phyloP scores from a whole-genome alignment of 345 rosid species.

The Citrus sinensis region DNA sequence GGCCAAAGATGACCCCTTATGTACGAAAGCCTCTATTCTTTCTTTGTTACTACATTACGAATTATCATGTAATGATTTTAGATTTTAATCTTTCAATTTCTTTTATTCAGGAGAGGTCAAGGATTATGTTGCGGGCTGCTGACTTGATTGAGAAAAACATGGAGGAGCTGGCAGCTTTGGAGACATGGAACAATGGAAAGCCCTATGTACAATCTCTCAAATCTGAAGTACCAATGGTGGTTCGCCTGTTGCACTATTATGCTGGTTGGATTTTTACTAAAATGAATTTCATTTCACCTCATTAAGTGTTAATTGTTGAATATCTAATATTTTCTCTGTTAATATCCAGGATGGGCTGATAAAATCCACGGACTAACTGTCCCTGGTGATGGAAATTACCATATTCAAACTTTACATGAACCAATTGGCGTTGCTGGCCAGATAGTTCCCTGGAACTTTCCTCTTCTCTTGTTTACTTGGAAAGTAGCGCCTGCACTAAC shows the following conservation, averaged over 20 bases:
- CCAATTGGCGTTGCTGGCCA: constrained; percentile 70
- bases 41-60: not conserved
- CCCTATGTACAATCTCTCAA: constrained; percentile 64
- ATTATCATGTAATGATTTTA: not conserved
- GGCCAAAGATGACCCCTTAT: constrained; percentile 71
- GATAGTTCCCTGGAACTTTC: constrained; percentile 69
- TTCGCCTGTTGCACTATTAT: constrained; percentile 79
- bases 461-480: constrained; percentile 63
- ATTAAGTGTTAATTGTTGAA: not conserved
- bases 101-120: constrained; percentile 72
- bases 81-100: not conserved
- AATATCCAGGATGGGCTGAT: constrained; percentile 59
- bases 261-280: constrained; percentile 47
- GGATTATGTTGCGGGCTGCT: constrained; percentile 63
- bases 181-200: constrained; percentile 96
- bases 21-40: constrained; percentile 23
- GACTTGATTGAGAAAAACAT: constrained; percentile 87
- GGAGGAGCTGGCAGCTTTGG: constrained; percentile 81
- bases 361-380: constrained; percentile 59
- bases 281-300: not conserved
- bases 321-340: not conserved
- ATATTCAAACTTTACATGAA: constrained; percentile 59
- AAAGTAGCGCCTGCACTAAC: constrained; percentile 68
- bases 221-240: constrained; percentile 62
- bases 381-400: constrained; percentile 62